Evolutionary conservation across 129 eudicot species (phyloP).

Genomic region (Rutidosis leptorrhynchoides): DNA sequence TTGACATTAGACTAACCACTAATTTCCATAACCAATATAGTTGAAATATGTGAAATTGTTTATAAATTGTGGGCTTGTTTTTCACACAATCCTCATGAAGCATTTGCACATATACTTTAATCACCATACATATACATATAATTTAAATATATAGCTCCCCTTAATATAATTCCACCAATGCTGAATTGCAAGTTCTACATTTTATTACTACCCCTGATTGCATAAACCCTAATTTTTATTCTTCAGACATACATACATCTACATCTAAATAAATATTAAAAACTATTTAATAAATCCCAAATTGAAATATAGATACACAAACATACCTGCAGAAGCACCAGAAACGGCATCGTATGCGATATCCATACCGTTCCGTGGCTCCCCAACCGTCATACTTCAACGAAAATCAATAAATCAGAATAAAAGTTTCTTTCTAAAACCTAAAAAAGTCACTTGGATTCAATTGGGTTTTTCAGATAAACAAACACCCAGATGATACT

Average conservation of each 20-base stretch:
- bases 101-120: not conserved
- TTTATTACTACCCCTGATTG: not conserved
- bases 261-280: not conserved
- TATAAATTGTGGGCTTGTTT: not conserved
- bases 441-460: conserved; percentile 14
- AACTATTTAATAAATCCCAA: not conserved
- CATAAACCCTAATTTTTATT: conserved; percentile 19
- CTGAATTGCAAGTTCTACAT: conserved; percentile 15
- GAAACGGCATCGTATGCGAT: conserved; percentile 45
- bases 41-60: not conserved
- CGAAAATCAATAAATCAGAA: not conserved
- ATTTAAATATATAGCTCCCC: not conserved
- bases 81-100: conserved; percentile 14
- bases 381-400: conserved; percentile 42
- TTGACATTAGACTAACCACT: not conserved
- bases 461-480: conserved; percentile 17
- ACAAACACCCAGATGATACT: conserved; percentile 9
- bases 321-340: conserved; percentile 51
- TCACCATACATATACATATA: not conserved
- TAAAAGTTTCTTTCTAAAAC: conserved; percentile 17
- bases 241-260: not conserved
- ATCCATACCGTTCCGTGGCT: conserved; percentile 36
- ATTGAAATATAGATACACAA: not conserved
- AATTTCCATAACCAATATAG: not conserved
- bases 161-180: conserved; percentile 18